Evolutionary conservation across 73 alveolate genomes (phyloP).

Genomic region (Paraurostyla sp.): DNA sequence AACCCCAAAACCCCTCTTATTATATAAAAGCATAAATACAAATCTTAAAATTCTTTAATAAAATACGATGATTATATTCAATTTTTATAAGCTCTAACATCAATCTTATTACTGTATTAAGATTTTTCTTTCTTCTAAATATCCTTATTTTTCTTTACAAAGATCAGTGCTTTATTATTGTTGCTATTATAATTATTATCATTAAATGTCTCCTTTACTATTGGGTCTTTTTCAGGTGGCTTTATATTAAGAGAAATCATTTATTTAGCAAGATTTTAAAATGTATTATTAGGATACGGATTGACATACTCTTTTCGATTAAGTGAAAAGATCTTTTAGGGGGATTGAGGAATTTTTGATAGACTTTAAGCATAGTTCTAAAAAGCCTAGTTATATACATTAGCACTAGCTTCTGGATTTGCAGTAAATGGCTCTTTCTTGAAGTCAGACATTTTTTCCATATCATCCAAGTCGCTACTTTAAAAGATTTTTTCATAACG

Average conservation of each 20-base stretch:
- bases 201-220: not conserved
- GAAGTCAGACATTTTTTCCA: conserved; percentile 32
- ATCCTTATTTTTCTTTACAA: conserved; percentile 25
- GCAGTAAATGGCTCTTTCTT: not conserved
- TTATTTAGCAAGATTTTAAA: conserved; percentile 26
- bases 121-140: not conserved
- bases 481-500: conserved; percentile 6
- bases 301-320: not conserved
- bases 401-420: conserved; percentile 42
- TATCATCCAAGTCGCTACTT: conserved; percentile 16
- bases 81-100: conserved; percentile 10
- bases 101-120: not conserved
- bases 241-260: not conserved
- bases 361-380: not conserved
- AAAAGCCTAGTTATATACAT: conserved; percentile 9
- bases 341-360: not conserved
- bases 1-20: no score
- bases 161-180: not conserved
- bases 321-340: not conserved
- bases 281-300: not conserved
- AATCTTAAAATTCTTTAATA: no score
- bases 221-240: not conserved
- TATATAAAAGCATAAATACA: no score
- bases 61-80: no score
- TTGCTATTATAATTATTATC: not conserved